Evolutionary conservation across 768 basidiomycete genomes (phyloP), one percentile per base, ranked within the genome.

Genomic region (Mycena albidolilacea): DNA sequence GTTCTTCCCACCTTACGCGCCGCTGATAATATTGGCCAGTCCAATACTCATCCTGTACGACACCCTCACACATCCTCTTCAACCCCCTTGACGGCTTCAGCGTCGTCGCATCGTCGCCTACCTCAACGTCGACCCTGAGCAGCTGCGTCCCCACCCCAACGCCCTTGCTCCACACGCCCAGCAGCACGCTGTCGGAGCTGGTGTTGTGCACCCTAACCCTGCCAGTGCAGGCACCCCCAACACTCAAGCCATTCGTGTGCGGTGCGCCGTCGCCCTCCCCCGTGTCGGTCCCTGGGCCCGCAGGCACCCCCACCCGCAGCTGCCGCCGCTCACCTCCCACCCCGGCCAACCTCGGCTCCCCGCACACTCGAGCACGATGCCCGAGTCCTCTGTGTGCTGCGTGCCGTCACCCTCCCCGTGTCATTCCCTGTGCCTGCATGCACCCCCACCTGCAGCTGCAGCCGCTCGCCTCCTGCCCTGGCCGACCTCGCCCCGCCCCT

Each of bases 1-100:
- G 60, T 59, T 23, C 5, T 39, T 60, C 11, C 30, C n/a, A 46
- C 67, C 63, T 59, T 57, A 9, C 55, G 2, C 63, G 44, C 30
- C 38, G 21, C 69, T 60, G 54, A 7, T 50, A 43, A 67, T 19
- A 35, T 44, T 21, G 10, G 0, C 41, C 75, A 90, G 90, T 86
- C 87, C 3, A 86, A 87, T 70, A 75, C 77, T 80, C 23, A 83
- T 89, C 57, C 83, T 88, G 7, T 88, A 86, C 76, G 79, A 83
- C 41, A 84, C 88, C 4, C 82, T 89, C 87, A 5, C 87, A 88
- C 68, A 83, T 87, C 12, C 76, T 89, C 4, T 82, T 84, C 19
- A 85, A 88, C 75, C 69, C 83, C 19, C 81, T 83, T 12, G 73
- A 75, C 44, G 64, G 39, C 7, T 46, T 73, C 10, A 69, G 64